Evolutionary conservation across 371 early-diverging fungal genomes (phyloP).

Genomic region (Mortierella polycephala): DNA sequence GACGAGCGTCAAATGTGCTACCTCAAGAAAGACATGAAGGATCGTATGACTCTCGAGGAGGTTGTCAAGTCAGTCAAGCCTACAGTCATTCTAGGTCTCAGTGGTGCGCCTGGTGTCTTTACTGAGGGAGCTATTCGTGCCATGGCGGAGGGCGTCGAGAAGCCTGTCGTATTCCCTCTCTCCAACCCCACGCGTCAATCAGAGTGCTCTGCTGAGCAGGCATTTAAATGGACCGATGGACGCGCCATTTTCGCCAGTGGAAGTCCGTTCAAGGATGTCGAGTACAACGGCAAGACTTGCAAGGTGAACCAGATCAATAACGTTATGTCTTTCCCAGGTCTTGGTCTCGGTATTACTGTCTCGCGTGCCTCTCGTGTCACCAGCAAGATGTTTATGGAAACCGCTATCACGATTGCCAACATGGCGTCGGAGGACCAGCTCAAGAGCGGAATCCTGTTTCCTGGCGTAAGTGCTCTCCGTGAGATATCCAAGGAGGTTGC

Average conservation of each 20-base stretch:
- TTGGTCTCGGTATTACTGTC: conserved; percentile 69
- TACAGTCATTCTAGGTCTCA: conserved; percentile 71
- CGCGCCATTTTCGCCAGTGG: conserved; percentile 74
- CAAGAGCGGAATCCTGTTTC: conserved; percentile 69
- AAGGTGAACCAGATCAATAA: conserved; percentile 75
- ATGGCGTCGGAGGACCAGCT: conserved; percentile 68
- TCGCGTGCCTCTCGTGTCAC: conserved; percentile 67
- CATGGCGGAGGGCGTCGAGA: conserved; percentile 69
- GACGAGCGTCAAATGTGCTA: conserved; percentile 67
- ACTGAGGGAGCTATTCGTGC: conserved; percentile 62
- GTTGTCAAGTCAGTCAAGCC: conserved; percentile 71
- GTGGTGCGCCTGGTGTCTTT: conserved; percentile 69
- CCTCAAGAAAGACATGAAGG: conserved; percentile 64
- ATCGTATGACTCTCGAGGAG: conserved; percentile 63
- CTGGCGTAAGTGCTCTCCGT: conserved; percentile 64
- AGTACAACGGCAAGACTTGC: conserved; percentile 59
- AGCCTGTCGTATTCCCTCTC: conserved; percentile 72
- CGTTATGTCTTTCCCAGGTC: conserved; percentile 69
- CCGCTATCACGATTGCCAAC: conserved; percentile 68
- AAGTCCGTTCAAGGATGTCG: conserved; percentile 64
- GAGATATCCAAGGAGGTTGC: conserved; percentile 66
- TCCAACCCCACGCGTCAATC: conserved; percentile 73
- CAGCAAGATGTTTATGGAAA: conserved; percentile 69
- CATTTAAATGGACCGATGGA: conserved; percentile 70
- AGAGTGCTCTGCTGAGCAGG: conserved; percentile 74